These are phyloP conservation scores for Osmanthus fragrans DNA, from an alignment of 257 asterid genomes.

Conservation along the genomic window DNA sequence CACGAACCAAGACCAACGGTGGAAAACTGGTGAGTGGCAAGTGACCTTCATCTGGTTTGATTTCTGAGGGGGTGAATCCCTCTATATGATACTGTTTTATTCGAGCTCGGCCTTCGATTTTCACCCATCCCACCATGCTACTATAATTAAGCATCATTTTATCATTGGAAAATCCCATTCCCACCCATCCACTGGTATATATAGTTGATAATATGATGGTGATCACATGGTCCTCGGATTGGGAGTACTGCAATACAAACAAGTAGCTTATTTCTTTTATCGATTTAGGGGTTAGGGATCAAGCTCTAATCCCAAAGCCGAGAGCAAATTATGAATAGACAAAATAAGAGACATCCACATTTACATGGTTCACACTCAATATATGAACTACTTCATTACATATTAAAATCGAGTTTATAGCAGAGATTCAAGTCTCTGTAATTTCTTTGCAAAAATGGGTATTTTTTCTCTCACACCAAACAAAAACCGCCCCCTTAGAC, in stretches of 20 bases:
- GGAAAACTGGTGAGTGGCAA: conserved; percentile 72
- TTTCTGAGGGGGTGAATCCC: conserved; percentile 67
- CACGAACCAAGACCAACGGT: conserved; percentile 60
- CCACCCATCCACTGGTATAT: conserved; percentile 87
- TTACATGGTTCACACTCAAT: no score
- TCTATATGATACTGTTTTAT: conserved; percentile 65
- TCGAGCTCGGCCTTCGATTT: conserved; percentile 60
- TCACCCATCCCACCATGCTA: conserved; percentile 89
- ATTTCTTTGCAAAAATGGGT: no score
- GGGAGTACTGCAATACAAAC: conserved; percentile 60
- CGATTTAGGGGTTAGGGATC: not conserved
- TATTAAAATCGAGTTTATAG: no score
- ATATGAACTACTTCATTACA: no score
- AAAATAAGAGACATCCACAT: no score
- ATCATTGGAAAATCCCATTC: conserved; percentile 77
- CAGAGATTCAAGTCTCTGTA: no score
- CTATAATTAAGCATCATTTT: conserved; percentile 88
- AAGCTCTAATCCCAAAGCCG: no score
- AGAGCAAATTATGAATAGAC: no score
- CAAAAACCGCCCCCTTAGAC: no score
- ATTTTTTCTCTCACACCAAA: no score
- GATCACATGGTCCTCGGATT: conserved; percentile 54
- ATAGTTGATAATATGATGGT: conserved; percentile 71
- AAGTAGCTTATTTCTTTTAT: not conserved
- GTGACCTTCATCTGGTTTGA: conserved; percentile 69